Conservation (phyloP, 225 moss, liverwort and hornwort species). For the Polytrichum commune region DNA sequence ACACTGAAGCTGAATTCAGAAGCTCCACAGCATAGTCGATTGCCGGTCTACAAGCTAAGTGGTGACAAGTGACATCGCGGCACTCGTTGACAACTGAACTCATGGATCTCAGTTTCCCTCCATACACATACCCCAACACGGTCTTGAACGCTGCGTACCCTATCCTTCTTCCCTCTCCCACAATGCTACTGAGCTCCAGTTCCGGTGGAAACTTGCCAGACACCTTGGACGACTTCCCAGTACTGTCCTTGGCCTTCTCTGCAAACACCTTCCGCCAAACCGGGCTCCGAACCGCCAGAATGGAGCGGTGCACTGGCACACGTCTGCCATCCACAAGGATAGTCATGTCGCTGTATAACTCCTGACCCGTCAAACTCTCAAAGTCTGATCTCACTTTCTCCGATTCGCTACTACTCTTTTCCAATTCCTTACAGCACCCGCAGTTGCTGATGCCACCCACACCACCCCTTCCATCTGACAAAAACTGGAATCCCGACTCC, state of each 20-base stretch:
- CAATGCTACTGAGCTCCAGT: constrained; percentile 50
- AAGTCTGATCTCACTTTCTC: constrained; percentile 56
- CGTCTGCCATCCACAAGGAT: constrained; percentile 49
- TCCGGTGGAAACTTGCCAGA: constrained; percentile 28
- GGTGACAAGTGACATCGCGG: constrained; percentile 43
- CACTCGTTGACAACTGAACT: constrained; percentile 26
- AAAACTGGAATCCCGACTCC: neutral
- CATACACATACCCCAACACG: constrained; percentile 65
- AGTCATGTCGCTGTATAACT: constrained; percentile 49
- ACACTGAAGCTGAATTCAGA: constrained; percentile 51
- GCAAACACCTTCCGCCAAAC: constrained; percentile 48
- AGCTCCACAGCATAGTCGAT: constrained; percentile 66
- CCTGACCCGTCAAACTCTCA: constrained; percentile 29
- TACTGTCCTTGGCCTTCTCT: constrained; percentile 11
- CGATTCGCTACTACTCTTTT: neutral
- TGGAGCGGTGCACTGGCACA: constrained; percentile 56
- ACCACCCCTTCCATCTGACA: constrained; percentile 1
- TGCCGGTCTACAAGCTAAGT: constrained; percentile 65
- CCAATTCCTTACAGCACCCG: constrained; percentile 5
- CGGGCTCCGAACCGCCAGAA: constrained; percentile 61
- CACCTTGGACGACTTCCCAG: neutral
- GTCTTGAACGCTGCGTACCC: constrained; percentile 62
- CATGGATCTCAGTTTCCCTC: constrained; percentile 43
- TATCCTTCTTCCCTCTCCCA: constrained; percentile 40
- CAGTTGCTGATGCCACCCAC: neutral